Conservation (phyloP, 2,329 filamentous ascomycete species). For the Hyphodiscus sp. region DNA sequence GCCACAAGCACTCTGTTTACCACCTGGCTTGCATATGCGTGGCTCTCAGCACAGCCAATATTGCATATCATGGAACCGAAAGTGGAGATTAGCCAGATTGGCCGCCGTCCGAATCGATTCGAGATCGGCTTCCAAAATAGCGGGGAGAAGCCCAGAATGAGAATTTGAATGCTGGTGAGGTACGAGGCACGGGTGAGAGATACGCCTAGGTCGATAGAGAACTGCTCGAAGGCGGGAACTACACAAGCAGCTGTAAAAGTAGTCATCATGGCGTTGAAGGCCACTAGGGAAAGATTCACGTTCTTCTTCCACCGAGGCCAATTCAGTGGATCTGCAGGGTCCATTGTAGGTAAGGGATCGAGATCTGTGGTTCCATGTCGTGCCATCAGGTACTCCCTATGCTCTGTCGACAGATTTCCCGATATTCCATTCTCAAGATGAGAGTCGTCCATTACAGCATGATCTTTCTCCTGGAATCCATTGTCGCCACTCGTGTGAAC, state of each 20-base stretch:
- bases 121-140: constrained; percentile 48
- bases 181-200: constrained; percentile 40
- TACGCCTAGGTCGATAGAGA: constrained; percentile 39
- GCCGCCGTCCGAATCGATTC: constrained; percentile 43
- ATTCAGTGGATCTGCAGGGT: not conserved
- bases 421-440: too few species aligned
- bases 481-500: too few species aligned
- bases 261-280: constrained; percentile 46
- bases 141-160: constrained; percentile 43
- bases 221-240: constrained; percentile 42
- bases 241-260: constrained; percentile 45
- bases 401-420: constrained; percentile 2
- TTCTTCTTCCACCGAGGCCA: constrained; percentile 32
- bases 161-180: constrained; percentile 45
- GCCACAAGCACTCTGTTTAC: constrained; percentile 41
- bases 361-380: constrained; percentile 10
- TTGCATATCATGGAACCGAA: constrained; percentile 41
- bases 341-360: constrained; percentile 8
- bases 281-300: constrained; percentile 42
- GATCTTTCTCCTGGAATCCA: too few species aligned
- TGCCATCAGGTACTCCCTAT: constrained; percentile 7
- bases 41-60: constrained; percentile 44
- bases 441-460: too few species aligned
- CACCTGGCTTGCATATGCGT: constrained; percentile 40
- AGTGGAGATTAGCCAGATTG: constrained; percentile 41